Conservation (phyloP, 345 rosid species). For the Eutrema japonicum region DNA sequence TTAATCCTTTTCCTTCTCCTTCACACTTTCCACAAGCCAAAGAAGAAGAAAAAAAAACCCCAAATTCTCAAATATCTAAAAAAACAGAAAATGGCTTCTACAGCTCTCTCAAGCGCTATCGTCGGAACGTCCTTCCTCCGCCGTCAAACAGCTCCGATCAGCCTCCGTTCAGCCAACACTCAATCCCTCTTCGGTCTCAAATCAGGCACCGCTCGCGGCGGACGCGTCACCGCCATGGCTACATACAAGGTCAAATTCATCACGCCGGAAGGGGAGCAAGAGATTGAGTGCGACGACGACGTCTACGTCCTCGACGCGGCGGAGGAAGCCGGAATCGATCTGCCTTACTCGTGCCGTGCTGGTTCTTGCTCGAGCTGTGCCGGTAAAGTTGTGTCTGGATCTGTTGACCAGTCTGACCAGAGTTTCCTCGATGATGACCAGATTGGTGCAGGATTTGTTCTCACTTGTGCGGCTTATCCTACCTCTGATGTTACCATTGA, state of each 20-base stretch:
- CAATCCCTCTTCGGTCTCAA: constrained; percentile 67
- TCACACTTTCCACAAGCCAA: constrained; percentile 39
- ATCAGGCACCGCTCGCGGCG: constrained; percentile 50
- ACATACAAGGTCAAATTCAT: constrained; percentile 72
- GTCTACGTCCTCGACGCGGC: constrained; percentile 70
- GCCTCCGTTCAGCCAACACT: constrained; percentile 52
- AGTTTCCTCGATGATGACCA: constrained; percentile 89
- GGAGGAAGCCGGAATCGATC: constrained; percentile 73
- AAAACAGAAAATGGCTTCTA: constrained; percentile 47
- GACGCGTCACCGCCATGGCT: constrained; percentile 67
- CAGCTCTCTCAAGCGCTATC: constrained; percentile 70
- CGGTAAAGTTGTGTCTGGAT: constrained; percentile 58
- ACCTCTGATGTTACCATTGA: constrained; percentile 57
- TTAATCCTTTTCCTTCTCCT: background rate
- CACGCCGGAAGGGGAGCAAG: constrained; percentile 68
- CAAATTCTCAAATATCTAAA: background rate
- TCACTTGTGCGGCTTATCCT: constrained; percentile 83
- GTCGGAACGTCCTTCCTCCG: constrained; percentile 66
- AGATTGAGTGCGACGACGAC: constrained; percentile 61
- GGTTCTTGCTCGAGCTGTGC: constrained; percentile 94
- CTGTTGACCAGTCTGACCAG: constrained; percentile 78
- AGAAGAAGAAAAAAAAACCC: background rate
- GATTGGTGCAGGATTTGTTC: constrained; percentile 64
- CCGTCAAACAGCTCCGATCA: constrained; percentile 48
- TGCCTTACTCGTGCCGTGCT: constrained; percentile 96